Evolutionary conservation across 768 basidiomycete species (phyloP), one percentile per base, ranked within the genome.

Genomic region (Kwoniella europaea): DNA sequence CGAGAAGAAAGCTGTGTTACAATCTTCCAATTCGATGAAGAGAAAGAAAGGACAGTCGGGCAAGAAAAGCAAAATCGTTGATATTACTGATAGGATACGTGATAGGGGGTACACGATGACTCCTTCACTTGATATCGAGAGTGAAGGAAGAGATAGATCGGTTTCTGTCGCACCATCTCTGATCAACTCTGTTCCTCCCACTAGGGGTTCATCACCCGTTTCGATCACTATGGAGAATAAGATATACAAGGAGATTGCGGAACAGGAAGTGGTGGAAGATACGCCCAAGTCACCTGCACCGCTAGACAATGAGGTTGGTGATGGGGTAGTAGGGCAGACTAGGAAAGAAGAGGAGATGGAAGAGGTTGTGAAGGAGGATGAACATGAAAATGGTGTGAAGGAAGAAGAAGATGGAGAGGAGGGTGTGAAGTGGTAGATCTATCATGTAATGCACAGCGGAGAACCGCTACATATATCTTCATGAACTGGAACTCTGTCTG

Each of bases 341-440:
- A 35, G 29, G 0, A 44, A 15, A n/a, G 59, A 60, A n/a, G 46
- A 15, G 12, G 2, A 2, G 18, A 24, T 35, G 43, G 44, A 42
- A 13, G n/a, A 44, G 24, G 41, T n/a, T 35, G 24, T 0, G 41
- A 16, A 43, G 12, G 55, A 22, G 18, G 46, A 63, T 1, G 29
- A 20, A 20, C 18, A 20, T 62, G 60, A 44, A n/a, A 18, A n/a
- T 44, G 29, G 15, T 6, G 41, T n/a, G 18, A 62, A 58, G 35
- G 42, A 29, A 22, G 44, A 42, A 3, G 66, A 67, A 29, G 66
- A 67, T 46, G 66, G 27, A 18, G 24, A 67, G 16, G 66, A 60
- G 27, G 66, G 66, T 13, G 66, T 67, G 10, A 27, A 35, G n/a
- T 67, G 66, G 66, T 67, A 42, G 24, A n/a, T 55, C 24, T 10